Conservation (phyloP, 768 basidiomycete genomes). For the Trametopsis cervina region DNA sequence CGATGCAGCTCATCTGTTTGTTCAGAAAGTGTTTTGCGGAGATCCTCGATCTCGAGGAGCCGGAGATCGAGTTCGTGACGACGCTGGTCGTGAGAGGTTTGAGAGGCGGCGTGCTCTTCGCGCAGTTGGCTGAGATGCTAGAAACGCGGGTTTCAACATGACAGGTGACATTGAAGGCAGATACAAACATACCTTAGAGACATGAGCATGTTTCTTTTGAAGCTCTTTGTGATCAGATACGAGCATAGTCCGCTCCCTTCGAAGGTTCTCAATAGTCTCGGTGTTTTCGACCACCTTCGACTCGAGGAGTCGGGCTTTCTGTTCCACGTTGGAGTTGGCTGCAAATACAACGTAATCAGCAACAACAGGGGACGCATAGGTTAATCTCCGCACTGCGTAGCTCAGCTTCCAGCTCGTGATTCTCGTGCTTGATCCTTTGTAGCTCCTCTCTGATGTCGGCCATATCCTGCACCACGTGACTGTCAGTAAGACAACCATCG, state of each 20-base stretch:
- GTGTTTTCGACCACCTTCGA: slow-evolving; percentile 61
- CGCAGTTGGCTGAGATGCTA: slow-evolving; percentile 59
- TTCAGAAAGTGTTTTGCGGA: slow-evolving; percentile 57
- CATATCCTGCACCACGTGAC: slow-evolving; percentile 61
- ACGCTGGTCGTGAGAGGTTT: slow-evolving; percentile 62
- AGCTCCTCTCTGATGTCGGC: slow-evolving; percentile 66
- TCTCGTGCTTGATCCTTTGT: slow-evolving; percentile 65
- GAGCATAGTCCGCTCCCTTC: slow-evolving; percentile 70
- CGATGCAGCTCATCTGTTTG: slow-evolving; percentile 58
- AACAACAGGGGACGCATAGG: neutral
- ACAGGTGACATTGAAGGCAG: neutral
- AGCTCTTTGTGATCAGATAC: slow-evolving; percentile 65
- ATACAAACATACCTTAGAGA: slow-evolving; percentile 53
- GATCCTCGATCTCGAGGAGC: slow-evolving; percentile 66
- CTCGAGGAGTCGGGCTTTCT: slow-evolving; percentile 66
- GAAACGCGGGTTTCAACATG: neutral
- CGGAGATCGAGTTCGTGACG: slow-evolving; percentile 71
- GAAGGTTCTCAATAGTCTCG: slow-evolving; percentile 64
- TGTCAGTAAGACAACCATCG: neutral
- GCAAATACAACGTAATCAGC: neutral
- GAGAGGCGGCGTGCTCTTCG: slow-evolving; percentile 51
- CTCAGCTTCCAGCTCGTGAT: slow-evolving; percentile 65
- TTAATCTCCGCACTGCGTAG: slow-evolving; percentile 46
- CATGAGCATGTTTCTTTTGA: slow-evolving; percentile 58
- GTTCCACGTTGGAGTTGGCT: slow-evolving; percentile 66